A percentile compares a stretch with the other conserved stretches of the same genome.
These are phyloP conservation scores for Malassezia arunalokei DNA, from an alignment of 1,284 basidiomycete genomes.

Conservation along the genomic window DNA sequence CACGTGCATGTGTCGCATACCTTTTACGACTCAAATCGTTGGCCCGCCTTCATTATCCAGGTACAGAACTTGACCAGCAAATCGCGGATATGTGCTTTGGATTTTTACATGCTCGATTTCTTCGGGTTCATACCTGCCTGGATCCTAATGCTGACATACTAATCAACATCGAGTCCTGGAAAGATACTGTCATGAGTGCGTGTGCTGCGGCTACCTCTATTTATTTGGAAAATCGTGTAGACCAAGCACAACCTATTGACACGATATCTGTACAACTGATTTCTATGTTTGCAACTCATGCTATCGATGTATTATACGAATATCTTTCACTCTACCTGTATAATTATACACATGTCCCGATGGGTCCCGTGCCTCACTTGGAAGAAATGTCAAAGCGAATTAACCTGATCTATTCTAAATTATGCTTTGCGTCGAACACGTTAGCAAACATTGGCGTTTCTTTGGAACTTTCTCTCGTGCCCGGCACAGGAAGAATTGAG, in stretches of 20 bases:
- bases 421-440: neutral
- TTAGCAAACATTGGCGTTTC: neutral
- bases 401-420: neutral
- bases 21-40: neutral
- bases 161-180: constrained; percentile 1
- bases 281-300: neutral
- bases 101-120: constrained; percentile 2
- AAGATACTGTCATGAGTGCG: neutral
- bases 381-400: neutral
- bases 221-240: neutral
- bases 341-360: neutral
- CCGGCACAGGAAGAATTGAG: neutral
- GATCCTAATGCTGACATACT: neutral
- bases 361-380: neutral
- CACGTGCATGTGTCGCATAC: neutral
- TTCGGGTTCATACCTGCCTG: neutral
- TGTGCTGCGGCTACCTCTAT: neutral
- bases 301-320: neutral
- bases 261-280: neutral
- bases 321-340: neutral
- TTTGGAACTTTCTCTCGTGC: neutral
- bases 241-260: neutral
- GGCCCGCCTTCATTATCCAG: neutral
- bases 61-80: neutral
- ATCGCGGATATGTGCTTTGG: neutral